Evolutionary conservation across 2,329 filamentous ascomycete species (phyloP), one percentile per base, ranked within the genome.

Genomic region (Aureobasidium sp.): DNA sequence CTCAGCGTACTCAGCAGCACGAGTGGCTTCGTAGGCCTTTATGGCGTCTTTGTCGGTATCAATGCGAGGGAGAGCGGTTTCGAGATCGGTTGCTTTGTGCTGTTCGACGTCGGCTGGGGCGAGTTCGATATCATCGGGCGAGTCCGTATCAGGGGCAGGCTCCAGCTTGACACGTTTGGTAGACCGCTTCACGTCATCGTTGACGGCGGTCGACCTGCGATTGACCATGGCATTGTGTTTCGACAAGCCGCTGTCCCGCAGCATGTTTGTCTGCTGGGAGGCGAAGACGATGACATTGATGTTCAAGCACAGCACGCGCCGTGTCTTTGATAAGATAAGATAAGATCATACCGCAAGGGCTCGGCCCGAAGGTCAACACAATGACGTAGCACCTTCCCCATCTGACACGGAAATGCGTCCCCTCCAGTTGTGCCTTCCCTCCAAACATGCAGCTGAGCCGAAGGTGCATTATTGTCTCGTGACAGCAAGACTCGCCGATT

Each of bases 31-130:
- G 69, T 96, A 96, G 65, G 90, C 85, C 64, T 88, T 81, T 63
- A 96, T 89, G 2, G 90, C 89, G 63, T 88, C 81, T 67, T 86
- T 80, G 65, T 88, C 86, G 2, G 82, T 83, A 65, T 83, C 78
- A 2, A 93, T 78, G 0, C 81, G 79, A 15, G 90, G 89, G 6
- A 96, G 76, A 6, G 86, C 86, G 64, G 80, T 86, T 68, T 91
- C 89, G 49, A 92, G 77, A 60, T 88, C 86, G 13, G 88, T 91
- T 44, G 74, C 59, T 36, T 69, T 66, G 3, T 62, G 42, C 47
- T 66, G 49, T 55, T 66, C 49, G 29, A 36, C 4, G 34, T 65
- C 55, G 53, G 67, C 65, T 9, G 69, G 58, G 37, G 63, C 63
- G 53, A 72, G 70, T 13, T 67, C 68, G 37, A 71, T 69, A 5